phyloP scores from a whole-genome alignment of 2,329 filamentous ascomycete genomes.

The Penicillium brevicompactum region DNA sequence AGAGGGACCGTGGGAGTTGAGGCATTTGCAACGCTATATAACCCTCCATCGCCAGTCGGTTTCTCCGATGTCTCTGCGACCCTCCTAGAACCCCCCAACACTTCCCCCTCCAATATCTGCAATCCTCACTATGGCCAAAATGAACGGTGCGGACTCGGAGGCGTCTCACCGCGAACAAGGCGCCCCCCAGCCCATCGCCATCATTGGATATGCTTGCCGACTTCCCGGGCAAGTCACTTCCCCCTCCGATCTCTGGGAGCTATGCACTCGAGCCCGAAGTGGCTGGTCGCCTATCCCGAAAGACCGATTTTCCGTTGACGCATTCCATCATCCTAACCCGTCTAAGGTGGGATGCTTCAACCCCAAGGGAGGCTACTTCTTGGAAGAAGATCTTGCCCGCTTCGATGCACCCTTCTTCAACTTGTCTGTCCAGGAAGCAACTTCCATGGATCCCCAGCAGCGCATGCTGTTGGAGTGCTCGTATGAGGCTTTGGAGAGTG shows the following conservation, averaged over 20 bases:
- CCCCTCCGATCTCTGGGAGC: slow-evolving; percentile 26
- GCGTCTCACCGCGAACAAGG: slow-evolving; percentile 3
- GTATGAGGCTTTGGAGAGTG: slow-evolving; percentile 33
- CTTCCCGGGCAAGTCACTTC: slow-evolving; percentile 25
- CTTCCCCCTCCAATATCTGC: not conserved
- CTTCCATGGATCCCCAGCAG: slow-evolving; percentile 30
- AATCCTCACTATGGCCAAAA: slow-evolving; percentile 7
- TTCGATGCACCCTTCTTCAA: slow-evolving; percentile 33
- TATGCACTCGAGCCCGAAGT: slow-evolving; percentile 25
- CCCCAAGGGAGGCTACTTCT: slow-evolving; percentile 27
- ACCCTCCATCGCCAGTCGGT: not conserved
- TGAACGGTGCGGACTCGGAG: slow-evolving; percentile 11
- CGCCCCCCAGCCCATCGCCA: slow-evolving; percentile 22
- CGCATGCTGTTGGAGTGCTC: slow-evolving; percentile 27
- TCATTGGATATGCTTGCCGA: slow-evolving; percentile 30
- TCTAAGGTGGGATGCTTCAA: slow-evolving; percentile 25
- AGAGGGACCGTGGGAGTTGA: not conserved
- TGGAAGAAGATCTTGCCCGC: slow-evolving; percentile 26
- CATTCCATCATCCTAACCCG: slow-evolving; percentile 26
- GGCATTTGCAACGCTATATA: slow-evolving; percentile 7
- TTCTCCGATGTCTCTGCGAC: not conserved
- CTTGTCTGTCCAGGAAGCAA: slow-evolving; percentile 26
- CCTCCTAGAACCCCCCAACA: not conserved
- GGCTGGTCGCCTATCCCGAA: slow-evolving; percentile 26
- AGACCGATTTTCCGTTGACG: slow-evolving; percentile 22